Evolutionary conservation across 306 rosid genomes (phyloP), one percentile per base, ranked within the genome.

Genomic region (Trifolium fragiferum): DNA sequence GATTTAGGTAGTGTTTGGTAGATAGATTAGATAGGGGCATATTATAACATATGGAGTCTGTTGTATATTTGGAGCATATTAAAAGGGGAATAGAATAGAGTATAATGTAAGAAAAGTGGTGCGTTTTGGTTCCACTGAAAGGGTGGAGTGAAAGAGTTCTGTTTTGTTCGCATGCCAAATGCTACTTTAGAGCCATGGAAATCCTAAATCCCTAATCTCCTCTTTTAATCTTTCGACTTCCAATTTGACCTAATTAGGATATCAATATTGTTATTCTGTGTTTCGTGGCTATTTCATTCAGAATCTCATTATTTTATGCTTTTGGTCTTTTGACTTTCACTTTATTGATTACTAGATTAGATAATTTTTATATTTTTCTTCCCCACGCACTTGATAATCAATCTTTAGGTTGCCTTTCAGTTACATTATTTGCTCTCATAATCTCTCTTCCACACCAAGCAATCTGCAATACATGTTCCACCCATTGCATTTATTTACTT

Each of bases 241-340:
- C 70, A 63, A 53, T 57, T 78, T 66, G 51, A 61, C 59, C 66
- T 44, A 68, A 54, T 74, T 78, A 32, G 62, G 49, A 74, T 78
- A 8, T 68, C 46, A 10, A 27, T 32, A 27, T 20, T 2, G 14
- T 37, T 59, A 12, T 61, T 37, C 10, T 44, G 11, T 54, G 72
- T 33, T 68, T 67, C 74, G 54, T 51, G 7, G 49, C 23, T 59
- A 12, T 62, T 25, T 63, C 57, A 53, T 68, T 67, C 15, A 30
- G 38, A 18, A 30, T 27, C 40, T 59, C 10, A 25, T 58, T 58
- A 58, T 25, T 58, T 4, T 59, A 59, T 59, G 38, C 16, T 15
- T 59, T 59, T 57, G 63, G 32, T 11, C 63, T 23, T 23, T 57
- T 57, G 35, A 57, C n/a, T 75, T 75, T 43, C 60, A 33, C 68